A percentile compares a stretch with the other conserved stretches of the same genome.
Evolutionary conservation across 2,329 filamentous ascomycete species (phyloP).

Genomic region (Epichloe elymi): DNA sequence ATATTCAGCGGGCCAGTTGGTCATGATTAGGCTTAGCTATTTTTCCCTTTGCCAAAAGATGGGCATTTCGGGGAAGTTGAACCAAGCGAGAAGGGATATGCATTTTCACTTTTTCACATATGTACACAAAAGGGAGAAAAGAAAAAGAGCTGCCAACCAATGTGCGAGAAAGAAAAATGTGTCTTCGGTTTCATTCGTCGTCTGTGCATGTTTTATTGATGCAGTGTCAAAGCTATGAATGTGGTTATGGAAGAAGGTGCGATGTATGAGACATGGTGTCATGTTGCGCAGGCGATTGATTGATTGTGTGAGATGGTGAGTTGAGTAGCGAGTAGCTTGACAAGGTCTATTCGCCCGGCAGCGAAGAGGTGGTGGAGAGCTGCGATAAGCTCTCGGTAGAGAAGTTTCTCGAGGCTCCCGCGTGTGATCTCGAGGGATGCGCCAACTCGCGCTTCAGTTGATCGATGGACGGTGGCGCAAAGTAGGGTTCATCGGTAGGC

Average conservation of each 20-base stretch:
- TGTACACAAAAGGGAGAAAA: neutral
- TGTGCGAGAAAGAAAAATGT: neutral
- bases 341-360: neutral
- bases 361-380: neutral
- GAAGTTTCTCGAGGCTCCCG: neutral
- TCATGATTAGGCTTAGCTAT: neutral
- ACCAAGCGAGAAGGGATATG: neutral
- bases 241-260: neutral
- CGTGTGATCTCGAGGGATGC: neutral
- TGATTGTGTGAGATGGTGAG: neutral
- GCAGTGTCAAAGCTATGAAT: neutral
- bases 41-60: too few species aligned
- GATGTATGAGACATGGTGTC: neutral
- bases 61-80: neutral
- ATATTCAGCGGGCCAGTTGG: neutral
- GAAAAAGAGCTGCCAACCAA: neutral
- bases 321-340: neutral
- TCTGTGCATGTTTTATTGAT: neutral
- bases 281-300: neutral
- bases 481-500: slow-evolving; percentile 15
- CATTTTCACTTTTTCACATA: neutral
- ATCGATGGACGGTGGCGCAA: slow-evolving; percentile 4
- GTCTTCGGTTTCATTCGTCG: neutral
- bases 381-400: neutral
- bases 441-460: neutral